Evolutionary conservation across 192 early-diverging fungal genomes (phyloP).

Genomic region (Martensiomyces pterosporus): DNA sequence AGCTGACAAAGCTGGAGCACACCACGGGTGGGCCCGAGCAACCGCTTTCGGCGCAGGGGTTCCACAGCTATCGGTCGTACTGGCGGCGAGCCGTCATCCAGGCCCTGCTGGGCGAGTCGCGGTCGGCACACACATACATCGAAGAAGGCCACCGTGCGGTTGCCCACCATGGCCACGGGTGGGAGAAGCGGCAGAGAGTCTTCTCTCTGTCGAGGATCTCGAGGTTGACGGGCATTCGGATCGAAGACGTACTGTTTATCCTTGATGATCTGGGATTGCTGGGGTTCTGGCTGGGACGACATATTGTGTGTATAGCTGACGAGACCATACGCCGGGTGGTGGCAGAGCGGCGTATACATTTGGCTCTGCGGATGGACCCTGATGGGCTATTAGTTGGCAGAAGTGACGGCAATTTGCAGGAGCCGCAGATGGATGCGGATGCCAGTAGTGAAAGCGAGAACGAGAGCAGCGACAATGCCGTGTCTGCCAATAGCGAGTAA

Average conservation of each 20-base stretch:
- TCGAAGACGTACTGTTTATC: slow-evolving; percentile 68
- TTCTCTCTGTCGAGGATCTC: slow-evolving; percentile 52
- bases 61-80: slow-evolving; percentile 73
- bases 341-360: slow-evolving; percentile 29
- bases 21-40: slow-evolving; percentile 82
- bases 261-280: slow-evolving; percentile 59
- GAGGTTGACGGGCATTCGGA: slow-evolving; percentile 58
- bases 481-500: too few relatives aligned
- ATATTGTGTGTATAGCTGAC: slow-evolving; percentile 41
- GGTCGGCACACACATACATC: slow-evolving; percentile 24
- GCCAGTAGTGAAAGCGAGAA: too few relatives aligned
- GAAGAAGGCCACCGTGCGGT: neutral
- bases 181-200: slow-evolving; percentile 24
- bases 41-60: slow-evolving; percentile 81
- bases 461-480: too few relatives aligned
- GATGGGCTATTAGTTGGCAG: slow-evolving; percentile 19
- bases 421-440: too few relatives aligned
- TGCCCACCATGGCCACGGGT: neutral
- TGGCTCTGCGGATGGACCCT: slow-evolving; percentile 30
- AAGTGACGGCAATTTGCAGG: too few relatives aligned
- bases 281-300: slow-evolving; percentile 52
- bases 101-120: slow-evolving; percentile 39
- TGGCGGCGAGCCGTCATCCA: slow-evolving; percentile 73
- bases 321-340: slow-evolving; percentile 28
- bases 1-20: slow-evolving; percentile 65